Evolutionary conservation across 345 rosid genomes (phyloP).

Genomic region (Gossypium rotundifolium): DNA sequence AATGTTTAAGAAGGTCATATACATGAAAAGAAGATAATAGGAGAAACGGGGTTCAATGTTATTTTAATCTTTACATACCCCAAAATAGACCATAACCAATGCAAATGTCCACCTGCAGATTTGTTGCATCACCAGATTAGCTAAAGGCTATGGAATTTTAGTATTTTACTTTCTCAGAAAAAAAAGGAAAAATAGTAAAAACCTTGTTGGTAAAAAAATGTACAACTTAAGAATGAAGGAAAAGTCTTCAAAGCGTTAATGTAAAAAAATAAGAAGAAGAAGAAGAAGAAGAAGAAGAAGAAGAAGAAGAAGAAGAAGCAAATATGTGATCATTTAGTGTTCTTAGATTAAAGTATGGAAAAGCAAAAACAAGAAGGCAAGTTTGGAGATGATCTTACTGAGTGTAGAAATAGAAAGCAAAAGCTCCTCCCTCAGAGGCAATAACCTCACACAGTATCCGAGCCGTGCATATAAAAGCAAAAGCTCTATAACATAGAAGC

Average conservation of each 20-base stretch:
- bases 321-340: neutral
- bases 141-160: neutral
- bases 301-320: neutral
- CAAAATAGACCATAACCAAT: slow-evolving; percentile 74
- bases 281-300: neutral
- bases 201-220: neutral
- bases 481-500: slow-evolving; percentile 29
- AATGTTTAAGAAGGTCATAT: neutral
- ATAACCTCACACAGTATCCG: slow-evolving; percentile 14
- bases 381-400: slow-evolving; percentile 23
- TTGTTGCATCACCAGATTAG: neutral
- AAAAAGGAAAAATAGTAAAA: no score
- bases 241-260: neutral
- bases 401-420: slow-evolving; percentile 39
- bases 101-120: slow-evolving; percentile 85
- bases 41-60: neutral
- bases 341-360: neutral
- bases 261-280: neutral
- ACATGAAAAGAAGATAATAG: neutral
- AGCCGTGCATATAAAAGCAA: slow-evolving; percentile 27
- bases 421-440: slow-evolving; percentile 25
- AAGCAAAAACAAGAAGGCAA: neutral
- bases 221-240: neutral
- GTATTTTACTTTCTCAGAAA: neutral
- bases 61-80: slow-evolving; percentile 41